Evolutionary conservation across 2,329 filamentous ascomycete genomes (phyloP).

Genomic region (Fusarium abutilonis): DNA sequence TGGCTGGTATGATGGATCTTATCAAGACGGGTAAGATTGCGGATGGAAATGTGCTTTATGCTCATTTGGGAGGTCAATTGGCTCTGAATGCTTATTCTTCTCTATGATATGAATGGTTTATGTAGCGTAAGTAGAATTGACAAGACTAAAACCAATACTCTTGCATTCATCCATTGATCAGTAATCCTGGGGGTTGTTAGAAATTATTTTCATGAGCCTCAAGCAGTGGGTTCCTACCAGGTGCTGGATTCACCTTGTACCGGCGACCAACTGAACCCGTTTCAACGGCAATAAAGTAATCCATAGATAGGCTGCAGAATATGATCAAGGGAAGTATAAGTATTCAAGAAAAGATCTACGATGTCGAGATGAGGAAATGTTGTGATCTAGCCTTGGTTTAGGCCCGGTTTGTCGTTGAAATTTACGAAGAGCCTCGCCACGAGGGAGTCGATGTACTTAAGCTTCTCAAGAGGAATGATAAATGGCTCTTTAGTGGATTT

Average conservation of each 20-base stretch:
- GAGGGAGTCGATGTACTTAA: constrained; percentile 13
- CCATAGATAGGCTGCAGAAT: constrained; percentile 9
- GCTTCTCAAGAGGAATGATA: neutral
- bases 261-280: too few relatives aligned
- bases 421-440: constrained; percentile 3
- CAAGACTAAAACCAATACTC: neutral
- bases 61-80: constrained; percentile 75
- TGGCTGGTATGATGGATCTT: constrained; percentile 77
- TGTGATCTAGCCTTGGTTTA: constrained; percentile 19
- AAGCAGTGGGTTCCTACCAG: constrained; percentile 16
- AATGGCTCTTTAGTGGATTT: constrained; percentile 18
- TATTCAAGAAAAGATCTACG: constrained; percentile 13
- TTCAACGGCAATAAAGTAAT: neutral
- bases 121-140: constrained; percentile 14
- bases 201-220: neutral
- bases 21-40: constrained; percentile 69
- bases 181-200: too few relatives aligned
- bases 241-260: neutral
- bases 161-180: too few relatives aligned
- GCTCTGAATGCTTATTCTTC: constrained; percentile 73
- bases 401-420: constrained; percentile 27
- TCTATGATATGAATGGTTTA: constrained; percentile 21
- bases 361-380: constrained; percentile 7
- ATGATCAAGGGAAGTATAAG: constrained; percentile 10
- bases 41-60: constrained; percentile 74